Base-by-base conservation (phyloP, 305 asterid species). In the Plantago coronopus region DNA sequence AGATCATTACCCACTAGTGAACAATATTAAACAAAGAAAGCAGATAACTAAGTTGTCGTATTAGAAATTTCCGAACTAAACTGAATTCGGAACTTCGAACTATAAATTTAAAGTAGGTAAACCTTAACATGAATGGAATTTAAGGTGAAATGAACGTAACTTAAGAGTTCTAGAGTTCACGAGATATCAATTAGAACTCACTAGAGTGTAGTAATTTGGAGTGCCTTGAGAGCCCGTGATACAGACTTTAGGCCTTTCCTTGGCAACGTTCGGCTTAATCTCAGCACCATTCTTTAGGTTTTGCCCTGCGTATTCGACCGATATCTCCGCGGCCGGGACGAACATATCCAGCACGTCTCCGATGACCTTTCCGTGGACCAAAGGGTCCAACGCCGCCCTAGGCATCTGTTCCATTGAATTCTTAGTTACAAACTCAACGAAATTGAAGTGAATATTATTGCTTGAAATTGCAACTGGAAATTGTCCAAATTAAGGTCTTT, bases 311-410 rank as follows among this genome's bases (percentile, higher is more conserved):
- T 74, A 80, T 0, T 63, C 66, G 17, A 74, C 79, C 3, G 42
- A 59, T 60, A 79, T 56, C 59, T 77, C 83, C 37, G 75, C 77
- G 34, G 49, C 56, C 22, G 86, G 83, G 17, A 73, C 77, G 50
- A 79, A 75, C 78, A 79, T 73, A 59, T 79, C 85, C 4, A 82
- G 46, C 60, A 79, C 85, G 42, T 82, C 85, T 27, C 81, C 85
- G 63, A 82, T 70, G 29, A 82, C 81, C 7, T 74, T 66, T 9
- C 80, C 89, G 45, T 56, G 71, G 65, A 82, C 83, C 54, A 79
- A 65, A 27, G 85, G 78, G 62, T 82, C 83, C 43, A 79, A 47
- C 17, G 60, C 57, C 17, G 57, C 64, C 68, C 73, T 73, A 2
- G 75, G 59, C 79, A 69, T 76, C 27, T 48, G 55, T 20, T 62